phyloP scores from a whole-genome alignment of 257 asterid genomes.

The Leonotis leonurus region DNA sequence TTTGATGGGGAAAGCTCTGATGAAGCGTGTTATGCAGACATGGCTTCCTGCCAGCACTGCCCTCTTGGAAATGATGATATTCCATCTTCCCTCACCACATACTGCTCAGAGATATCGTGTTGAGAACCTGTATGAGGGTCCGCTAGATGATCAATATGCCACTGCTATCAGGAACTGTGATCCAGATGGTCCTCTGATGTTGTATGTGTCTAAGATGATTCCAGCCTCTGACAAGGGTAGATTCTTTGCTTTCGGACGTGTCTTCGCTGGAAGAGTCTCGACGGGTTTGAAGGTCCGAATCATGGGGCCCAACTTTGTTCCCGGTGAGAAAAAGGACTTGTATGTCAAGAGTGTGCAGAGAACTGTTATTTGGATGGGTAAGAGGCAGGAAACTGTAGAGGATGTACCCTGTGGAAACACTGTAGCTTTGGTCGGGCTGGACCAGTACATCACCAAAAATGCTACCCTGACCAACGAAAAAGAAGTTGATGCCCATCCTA shows the following conservation, averaged over 20 bases:
- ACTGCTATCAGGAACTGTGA: conserved; percentile 43
- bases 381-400: conserved; percentile 50
- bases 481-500: conserved; percentile 45
- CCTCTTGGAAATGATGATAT: conserved; percentile 52
- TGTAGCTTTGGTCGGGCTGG: conserved; percentile 52
- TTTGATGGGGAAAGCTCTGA: conserved; percentile 41
- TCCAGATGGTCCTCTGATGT: conserved; percentile 45
- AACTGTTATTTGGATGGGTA: conserved; percentile 53
- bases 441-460: conserved; percentile 40
- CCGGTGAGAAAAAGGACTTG: conserved; percentile 43
- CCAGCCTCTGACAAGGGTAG: conserved; percentile 46
- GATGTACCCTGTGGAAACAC: conserved; percentile 57
- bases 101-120: conserved; percentile 48
- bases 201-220: conserved; percentile 42
- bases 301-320: conserved; percentile 46
- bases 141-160: conserved; percentile 35
- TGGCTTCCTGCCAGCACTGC: conserved; percentile 51
- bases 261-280: conserved; percentile 35
- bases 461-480: conserved; percentile 43
- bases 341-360: conserved; percentile 42
- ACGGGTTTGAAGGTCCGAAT: conserved; percentile 51
- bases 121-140: conserved; percentile 46
- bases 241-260: conserved; percentile 48
- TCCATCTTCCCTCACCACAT: conserved; percentile 46
- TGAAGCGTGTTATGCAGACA: conserved; percentile 58